Percentiles rank a stretch among this genome's conserved stretches.
These are phyloP conservation scores for Phytophthora meadii DNA, from an alignment of 352 stramenopile genomes.

Conservation along the genomic window DNA sequence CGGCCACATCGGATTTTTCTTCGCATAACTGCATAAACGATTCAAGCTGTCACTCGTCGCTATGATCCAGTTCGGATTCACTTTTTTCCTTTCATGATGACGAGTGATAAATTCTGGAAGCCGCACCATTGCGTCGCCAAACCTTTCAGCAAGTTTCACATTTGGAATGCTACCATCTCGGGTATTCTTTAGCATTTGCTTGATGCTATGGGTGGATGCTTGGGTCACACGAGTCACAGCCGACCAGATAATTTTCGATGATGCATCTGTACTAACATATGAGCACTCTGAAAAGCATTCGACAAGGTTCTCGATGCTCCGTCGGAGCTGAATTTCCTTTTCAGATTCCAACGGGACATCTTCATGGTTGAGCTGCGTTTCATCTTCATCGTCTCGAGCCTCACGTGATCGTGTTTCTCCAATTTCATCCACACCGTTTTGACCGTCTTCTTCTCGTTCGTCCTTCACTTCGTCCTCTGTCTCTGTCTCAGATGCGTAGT, in stretches of 20 bases:
- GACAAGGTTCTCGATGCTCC: no score
- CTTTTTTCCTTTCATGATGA: not conserved
- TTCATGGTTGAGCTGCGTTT: not conserved
- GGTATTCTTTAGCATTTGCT: not conserved
- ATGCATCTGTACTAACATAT: no score
- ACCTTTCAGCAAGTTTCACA: not conserved
- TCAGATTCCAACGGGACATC: no score
- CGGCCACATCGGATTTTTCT: constrained; percentile 1
- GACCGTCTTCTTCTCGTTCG: not conserved
- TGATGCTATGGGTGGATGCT: not conserved
- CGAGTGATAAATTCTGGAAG: not conserved
- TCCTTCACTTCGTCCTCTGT: constrained; percentile 16
- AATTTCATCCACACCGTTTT: not conserved
- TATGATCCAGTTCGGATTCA: no score
- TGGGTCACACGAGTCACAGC: not conserved
- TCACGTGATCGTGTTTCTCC: constrained; percentile 10
- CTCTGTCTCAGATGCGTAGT: constrained; percentile 16
- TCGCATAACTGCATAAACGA: not conserved
- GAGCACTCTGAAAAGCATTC: no score
- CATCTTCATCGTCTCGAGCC: not conserved
- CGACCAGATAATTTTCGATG: no score
- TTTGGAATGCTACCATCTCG: not conserved
- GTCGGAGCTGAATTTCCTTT: no score
- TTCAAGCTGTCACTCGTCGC: no score
- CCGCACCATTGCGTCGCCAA: constrained; percentile 1